Conservation (phyloP, 352 stramenopile species). For the Peronosclerospora sorghi region DNA sequence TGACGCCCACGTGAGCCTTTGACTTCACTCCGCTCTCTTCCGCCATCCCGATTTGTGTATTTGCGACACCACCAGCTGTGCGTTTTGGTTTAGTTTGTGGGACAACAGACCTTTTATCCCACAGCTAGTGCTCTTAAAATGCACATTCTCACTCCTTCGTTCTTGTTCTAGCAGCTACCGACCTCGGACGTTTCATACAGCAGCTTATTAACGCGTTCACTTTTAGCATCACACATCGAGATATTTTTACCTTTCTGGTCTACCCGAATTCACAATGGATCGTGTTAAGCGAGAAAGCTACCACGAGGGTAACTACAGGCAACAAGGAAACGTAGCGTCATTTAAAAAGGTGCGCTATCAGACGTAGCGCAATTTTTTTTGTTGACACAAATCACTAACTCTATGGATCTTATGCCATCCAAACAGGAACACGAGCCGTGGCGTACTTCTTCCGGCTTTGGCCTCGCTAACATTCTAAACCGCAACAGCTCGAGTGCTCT, state of each 20-base stretch:
- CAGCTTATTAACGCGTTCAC: no score
- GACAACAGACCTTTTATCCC: no score
- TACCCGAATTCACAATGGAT: constrained; percentile 9
- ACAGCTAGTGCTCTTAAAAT: no score
- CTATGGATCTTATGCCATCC: constrained; percentile 5
- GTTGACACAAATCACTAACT: constrained; percentile 11
- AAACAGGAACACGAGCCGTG: constrained; percentile 57
- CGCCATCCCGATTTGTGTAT: no score
- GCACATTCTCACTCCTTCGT: neutral
- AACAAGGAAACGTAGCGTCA: constrained; percentile 9
- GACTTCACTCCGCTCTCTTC: no score
- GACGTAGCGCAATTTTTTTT: neutral
- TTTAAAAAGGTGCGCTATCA: constrained; percentile 24
- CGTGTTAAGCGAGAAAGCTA: constrained; percentile 15
- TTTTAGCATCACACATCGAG: neutral
- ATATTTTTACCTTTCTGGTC: constrained; percentile 18
- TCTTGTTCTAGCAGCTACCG: constrained; percentile 11
- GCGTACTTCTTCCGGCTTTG: constrained; percentile 54
- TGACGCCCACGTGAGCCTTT: neutral
- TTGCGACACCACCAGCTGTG: no score
- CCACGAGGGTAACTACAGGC: constrained; percentile 19
- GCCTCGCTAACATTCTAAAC: constrained; percentile 76
- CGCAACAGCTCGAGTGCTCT: constrained; percentile 16
- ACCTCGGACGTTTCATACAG: constrained; percentile 13
- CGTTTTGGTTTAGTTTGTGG: no score